Percentiles rank a stretch among this genome's conserved stretches.
phyloP scores from a whole-genome alignment of 2,329 filamentous ascomycete species.

The Fusarium sp. region DNA sequence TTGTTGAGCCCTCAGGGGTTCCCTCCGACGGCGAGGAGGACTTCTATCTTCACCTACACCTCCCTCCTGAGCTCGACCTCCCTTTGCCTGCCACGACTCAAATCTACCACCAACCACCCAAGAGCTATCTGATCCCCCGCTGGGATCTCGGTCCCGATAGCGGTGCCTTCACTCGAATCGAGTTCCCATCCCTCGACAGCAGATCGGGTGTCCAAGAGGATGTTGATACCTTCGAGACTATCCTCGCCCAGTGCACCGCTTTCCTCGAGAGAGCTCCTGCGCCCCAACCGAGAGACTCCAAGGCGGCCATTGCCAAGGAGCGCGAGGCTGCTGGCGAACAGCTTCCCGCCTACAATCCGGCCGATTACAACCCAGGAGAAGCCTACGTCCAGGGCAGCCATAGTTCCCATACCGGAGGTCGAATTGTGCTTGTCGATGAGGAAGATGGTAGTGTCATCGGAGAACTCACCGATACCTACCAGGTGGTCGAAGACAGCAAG shows the following conservation, averaged over 20 bases:
- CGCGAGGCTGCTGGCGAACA: constrained; percentile 54
- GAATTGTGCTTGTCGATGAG: constrained; percentile 93
- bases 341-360: constrained; percentile 77
- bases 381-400: constrained; percentile 73
- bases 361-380: constrained; percentile 79
- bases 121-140: constrained; percentile 90
- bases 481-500: constrained; percentile 77
- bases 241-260: constrained; percentile 95
- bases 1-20: constrained; percentile 62
- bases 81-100: constrained; percentile 94
- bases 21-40: constrained; percentile 77
- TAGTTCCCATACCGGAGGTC: constrained; percentile 62
- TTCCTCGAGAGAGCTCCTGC: constrained; percentile 86
- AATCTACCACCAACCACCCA: constrained; percentile 94
- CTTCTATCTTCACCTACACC: constrained; percentile 95
- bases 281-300: constrained; percentile 52
- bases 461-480: constrained; percentile 82
- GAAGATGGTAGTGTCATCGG: constrained; percentile 96
- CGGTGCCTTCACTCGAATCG: constrained; percentile 90
- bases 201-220: constrained; percentile 85
- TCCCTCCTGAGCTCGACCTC: constrained; percentile 92
- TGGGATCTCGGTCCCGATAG: constrained; percentile 91
- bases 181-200: constrained; percentile 79
- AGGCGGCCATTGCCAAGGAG: constrained; percentile 52
- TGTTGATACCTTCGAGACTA: constrained; percentile 95